Conservation (phyloP, 2,329 filamentous ascomycete genomes). For the Aotearoamyces nothofagi region DNA sequence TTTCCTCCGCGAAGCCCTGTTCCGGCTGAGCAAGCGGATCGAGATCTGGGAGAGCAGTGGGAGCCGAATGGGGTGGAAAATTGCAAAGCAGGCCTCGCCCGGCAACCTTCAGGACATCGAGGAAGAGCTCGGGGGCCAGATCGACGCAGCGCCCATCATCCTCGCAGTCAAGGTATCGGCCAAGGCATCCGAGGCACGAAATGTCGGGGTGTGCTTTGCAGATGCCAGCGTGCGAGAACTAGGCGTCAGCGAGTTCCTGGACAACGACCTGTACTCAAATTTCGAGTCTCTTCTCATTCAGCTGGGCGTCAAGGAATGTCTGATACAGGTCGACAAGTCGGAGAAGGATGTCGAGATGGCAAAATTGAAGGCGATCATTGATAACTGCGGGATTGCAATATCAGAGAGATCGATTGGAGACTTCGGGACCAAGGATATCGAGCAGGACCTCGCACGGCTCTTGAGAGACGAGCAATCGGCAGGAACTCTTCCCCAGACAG, state of each 20-base stretch:
- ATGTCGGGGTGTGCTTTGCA: constrained; percentile 90
- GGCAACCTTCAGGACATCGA: constrained; percentile 96
- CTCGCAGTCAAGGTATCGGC: constrained; percentile 84
- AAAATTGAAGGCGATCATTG: constrained; percentile 79
- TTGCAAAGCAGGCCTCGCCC: constrained; percentile 82
- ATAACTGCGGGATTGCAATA: constrained; percentile 82
- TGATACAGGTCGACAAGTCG: constrained; percentile 64
- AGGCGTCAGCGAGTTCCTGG: constrained; percentile 94
- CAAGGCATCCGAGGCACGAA: constrained; percentile 72
- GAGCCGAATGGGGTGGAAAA: constrained; percentile 84
- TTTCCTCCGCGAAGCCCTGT: constrained; percentile 86
- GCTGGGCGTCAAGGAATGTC: constrained; percentile 83
- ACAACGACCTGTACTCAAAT: constrained; percentile 97
- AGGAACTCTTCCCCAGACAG: constrained; percentile 70
- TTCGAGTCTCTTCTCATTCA: constrained; percentile 95
- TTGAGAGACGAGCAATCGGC: constrained; percentile 74
- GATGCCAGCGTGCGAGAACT: constrained; percentile 93
- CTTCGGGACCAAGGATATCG: constrained; percentile 82
- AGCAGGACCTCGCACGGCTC: constrained; percentile 79
- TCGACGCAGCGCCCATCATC: constrained; percentile 87
- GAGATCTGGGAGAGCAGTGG: constrained; percentile 76
- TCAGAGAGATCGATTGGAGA: constrained; percentile 64
- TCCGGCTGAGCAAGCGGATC: constrained; percentile 77
- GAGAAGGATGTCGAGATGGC: constrained; percentile 79
- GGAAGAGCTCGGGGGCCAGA: constrained; percentile 80